A percentile compares a stretch with the other conserved stretches of the same genome.
phyloP scores from a whole-genome alignment of 2,329 filamentous ascomycete species.

The Gremmenia infestans region DNA sequence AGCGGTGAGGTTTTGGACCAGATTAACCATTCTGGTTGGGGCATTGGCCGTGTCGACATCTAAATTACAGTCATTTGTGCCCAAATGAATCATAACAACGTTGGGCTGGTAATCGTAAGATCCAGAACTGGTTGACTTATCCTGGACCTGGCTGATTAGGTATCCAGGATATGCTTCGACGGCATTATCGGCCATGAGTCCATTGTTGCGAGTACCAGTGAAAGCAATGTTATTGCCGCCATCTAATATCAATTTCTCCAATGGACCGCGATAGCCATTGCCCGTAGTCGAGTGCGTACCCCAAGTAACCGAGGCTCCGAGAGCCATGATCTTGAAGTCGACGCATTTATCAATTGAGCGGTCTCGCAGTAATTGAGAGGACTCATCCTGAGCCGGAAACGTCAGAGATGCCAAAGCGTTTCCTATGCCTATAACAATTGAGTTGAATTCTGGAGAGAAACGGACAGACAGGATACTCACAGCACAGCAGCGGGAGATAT shows the following conservation, averaged over 20 bases:
- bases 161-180: slow-evolving; percentile 42
- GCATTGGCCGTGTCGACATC: slow-evolving; percentile 29
- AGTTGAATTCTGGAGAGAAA: background rate
- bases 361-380: background rate
- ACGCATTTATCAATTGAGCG: background rate
- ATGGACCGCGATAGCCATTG: slow-evolving; percentile 3
- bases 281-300: background rate
- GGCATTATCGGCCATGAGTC: slow-evolving; percentile 37
- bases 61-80: slow-evolving; percentile 41
- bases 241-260: background rate
- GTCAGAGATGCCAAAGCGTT: background rate
- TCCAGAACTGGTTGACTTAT: slow-evolving; percentile 29
- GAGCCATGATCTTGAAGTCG: slow-evolving; percentile 25
- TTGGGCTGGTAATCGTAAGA: slow-evolving; percentile 35
- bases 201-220: slow-evolving; percentile 37
- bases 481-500: background rate
- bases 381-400: background rate
- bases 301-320: slow-evolving; percentile 5
- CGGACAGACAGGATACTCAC: background rate
- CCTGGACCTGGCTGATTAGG: slow-evolving; percentile 37
- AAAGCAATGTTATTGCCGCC: slow-evolving; percentile 33
- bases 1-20: slow-evolving; percentile 34
- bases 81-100: slow-evolving; percentile 38
- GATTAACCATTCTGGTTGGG: slow-evolving; percentile 31
- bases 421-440: background rate